Percentiles rank a stretch among this genome's conserved stretches.
Conservation (phyloP, 2,329 filamentous ascomycete genomes). For the Fusarium bactridioides region DNA sequence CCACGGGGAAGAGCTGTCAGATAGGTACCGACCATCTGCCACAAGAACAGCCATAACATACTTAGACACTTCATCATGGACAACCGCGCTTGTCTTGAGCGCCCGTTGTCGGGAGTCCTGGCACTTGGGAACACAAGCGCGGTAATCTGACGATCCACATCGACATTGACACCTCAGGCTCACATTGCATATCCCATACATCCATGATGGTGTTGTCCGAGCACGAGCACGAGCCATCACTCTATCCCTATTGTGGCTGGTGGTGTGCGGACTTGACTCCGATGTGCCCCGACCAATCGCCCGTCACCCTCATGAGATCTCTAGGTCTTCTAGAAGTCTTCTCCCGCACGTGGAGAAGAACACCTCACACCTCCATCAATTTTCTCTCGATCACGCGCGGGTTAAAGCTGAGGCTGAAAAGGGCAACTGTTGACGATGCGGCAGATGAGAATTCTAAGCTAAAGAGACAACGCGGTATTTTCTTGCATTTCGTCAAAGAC, state of each 20-base stretch:
- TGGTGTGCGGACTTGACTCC: conserved; percentile 9
- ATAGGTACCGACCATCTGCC: not conserved
- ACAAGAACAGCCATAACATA: not conserved
- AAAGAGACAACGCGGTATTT: conserved; percentile 1
- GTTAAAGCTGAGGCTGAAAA: conserved; percentile 7
- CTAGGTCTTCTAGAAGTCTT: conserved; percentile 40
- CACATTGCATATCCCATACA: not conserved
- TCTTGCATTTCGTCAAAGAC: not conserved
- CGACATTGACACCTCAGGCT: conserved; percentile 10
- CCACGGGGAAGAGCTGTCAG: not conserved
- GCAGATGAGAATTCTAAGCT: not conserved
- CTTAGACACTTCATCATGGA: not conserved
- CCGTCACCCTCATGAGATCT: not conserved
- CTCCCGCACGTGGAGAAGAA: conserved; percentile 32
- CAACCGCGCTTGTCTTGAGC: conserved; percentile 10
- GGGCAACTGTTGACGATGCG: not conserved
- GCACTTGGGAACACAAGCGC: not conserved
- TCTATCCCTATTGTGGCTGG: conserved; percentile 3
- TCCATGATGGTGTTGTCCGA: not conserved
- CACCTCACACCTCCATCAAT: conserved; percentile 6
- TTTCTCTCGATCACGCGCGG: conserved; percentile 24
- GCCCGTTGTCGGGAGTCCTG: conserved; percentile 7
- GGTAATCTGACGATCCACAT: not conserved
- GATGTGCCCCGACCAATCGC: conserved; percentile 18
- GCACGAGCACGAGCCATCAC: not conserved